These are phyloP conservation scores for Lachancea sp. DNA, from an alignment of 805 yeast genomes.

Conservation along the genomic window DNA sequence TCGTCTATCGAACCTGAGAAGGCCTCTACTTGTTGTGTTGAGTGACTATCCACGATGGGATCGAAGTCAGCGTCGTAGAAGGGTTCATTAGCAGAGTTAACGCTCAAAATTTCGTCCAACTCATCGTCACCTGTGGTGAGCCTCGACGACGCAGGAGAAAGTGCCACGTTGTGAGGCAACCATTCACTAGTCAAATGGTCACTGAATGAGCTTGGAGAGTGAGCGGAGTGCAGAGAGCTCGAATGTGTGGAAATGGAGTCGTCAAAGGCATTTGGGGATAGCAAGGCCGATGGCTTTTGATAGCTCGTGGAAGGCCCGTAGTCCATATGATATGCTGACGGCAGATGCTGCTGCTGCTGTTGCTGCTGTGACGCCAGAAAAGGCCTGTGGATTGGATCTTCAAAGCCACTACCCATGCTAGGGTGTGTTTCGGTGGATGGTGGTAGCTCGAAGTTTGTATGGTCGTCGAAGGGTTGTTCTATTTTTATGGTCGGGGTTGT, in stretches of 20 bases:
- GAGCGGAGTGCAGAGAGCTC: conserved; percentile 1
- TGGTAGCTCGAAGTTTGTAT: not conserved
- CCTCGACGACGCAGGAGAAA: conserved; percentile 26
- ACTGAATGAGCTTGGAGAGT: not conserved
- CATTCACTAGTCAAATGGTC: conserved; percentile 3
- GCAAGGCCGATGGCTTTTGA: not conserved
- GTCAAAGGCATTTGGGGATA: conserved; percentile 1
- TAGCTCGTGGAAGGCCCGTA: not conserved
- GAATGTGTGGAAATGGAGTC: conserved; percentile 4
- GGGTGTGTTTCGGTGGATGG: not conserved
- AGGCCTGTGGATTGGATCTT: not conserved
- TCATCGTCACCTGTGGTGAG: conserved; percentile 24
- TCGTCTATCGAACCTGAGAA: conserved; percentile 1
- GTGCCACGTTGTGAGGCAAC: conserved; percentile 19
- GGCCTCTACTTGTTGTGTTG: not conserved
- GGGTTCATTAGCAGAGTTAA: conserved; percentile 19
- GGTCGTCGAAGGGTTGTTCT: not conserved
- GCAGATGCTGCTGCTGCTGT: not conserved
- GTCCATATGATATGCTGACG: not conserved
- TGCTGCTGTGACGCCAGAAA: conserved; percentile 1
- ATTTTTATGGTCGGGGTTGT: conserved; percentile 7
- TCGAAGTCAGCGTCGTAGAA: not conserved
- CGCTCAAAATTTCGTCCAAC: conserved; percentile 27
- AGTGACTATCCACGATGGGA: not conserved
- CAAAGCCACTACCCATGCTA: not conserved